phyloP scores from a whole-genome alignment of 2,329 filamentous ascomycete genomes.

The Teratosphaeria zuluensis region DNA sequence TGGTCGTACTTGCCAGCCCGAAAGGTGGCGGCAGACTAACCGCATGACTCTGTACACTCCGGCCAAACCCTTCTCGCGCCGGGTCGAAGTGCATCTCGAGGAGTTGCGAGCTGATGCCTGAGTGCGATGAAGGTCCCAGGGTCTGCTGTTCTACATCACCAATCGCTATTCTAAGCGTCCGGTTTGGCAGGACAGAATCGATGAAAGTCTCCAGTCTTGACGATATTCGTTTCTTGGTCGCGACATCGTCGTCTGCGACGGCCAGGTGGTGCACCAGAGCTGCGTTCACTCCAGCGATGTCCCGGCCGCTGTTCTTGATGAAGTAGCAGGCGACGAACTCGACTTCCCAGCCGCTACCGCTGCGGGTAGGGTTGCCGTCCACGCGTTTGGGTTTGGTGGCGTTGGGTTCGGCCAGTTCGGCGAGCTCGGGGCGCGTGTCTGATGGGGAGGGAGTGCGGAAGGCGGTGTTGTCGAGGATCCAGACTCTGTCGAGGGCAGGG shows the following conservation, averaged over 20 bases:
- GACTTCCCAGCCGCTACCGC: constrained; percentile 54
- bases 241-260: constrained; percentile 41
- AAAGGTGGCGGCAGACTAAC: constrained; percentile 25
- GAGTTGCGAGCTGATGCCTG: constrained; percentile 23
- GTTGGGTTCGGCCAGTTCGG: constrained; percentile 9
- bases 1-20: constrained; percentile 53
- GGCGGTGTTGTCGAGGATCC: constrained; percentile 86
- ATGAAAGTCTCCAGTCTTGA: constrained; percentile 67
- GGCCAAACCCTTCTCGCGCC: constrained; percentile 1
- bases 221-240: constrained; percentile 53
- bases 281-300: constrained; percentile 59
- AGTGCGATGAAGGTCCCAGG: constrained; percentile 24
- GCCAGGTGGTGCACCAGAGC: constrained; percentile 60
- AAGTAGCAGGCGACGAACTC: constrained; percentile 81
- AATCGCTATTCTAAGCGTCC: constrained; percentile 58
- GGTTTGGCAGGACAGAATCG: constrained; percentile 62
- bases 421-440: constrained; percentile 13
- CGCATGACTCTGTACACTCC: constrained; percentile 11
- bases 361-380: not conserved
- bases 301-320: constrained; percentile 57
- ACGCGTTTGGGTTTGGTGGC: constrained; percentile 12
- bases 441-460: constrained; percentile 43
- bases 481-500: constrained; percentile 60
- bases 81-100: constrained; percentile 20
- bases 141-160: constrained; percentile 27